Conservation (phyloP, 2,329 filamentous ascomycete species). For the Magnaporthiopsis poae region DNA sequence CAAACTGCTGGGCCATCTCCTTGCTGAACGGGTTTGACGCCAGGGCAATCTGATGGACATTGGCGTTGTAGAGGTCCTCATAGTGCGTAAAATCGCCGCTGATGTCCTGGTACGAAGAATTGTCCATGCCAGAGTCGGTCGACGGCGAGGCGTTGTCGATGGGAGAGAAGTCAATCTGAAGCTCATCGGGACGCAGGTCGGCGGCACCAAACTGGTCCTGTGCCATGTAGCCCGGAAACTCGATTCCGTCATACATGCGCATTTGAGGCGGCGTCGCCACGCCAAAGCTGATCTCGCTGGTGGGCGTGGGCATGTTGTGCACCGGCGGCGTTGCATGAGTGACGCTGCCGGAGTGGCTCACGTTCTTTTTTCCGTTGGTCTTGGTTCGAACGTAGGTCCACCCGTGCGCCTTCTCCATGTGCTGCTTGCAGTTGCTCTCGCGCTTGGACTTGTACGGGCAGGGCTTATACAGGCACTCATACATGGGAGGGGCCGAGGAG, state of each 20-base stretch:
- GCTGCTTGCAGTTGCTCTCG: conserved; percentile 93
- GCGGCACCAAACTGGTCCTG: conserved; percentile 38
- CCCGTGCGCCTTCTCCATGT: conserved; percentile 94
- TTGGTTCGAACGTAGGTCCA: conserved; percentile 89
- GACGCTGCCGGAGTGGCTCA: conserved; percentile 35
- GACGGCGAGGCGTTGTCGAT: conserved; percentile 42
- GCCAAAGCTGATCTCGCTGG: conserved; percentile 43
- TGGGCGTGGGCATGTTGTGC: conserved; percentile 53
- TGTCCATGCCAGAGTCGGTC: conserved; percentile 28
- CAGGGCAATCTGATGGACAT: conserved; percentile 43
- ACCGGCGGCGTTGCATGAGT: conserved; percentile 48
- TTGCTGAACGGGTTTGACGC: conserved; percentile 33
- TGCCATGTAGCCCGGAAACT: conserved; percentile 41
- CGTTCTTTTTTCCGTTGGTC: conserved; percentile 58
- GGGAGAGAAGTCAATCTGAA: conserved; percentile 35
- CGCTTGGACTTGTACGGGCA: conserved; percentile 94
- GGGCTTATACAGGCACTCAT: conserved; percentile 69
- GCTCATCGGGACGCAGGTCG: conserved; percentile 25
- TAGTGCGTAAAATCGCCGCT: conserved; percentile 51
- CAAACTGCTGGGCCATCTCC: conserved; percentile 32
- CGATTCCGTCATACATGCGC: conserved; percentile 26
- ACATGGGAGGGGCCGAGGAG: conserved; percentile 67
- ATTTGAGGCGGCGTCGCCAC: conserved; percentile 47
- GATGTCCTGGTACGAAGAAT: conserved; percentile 39
- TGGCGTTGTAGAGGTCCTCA: conserved; percentile 53